Percentiles rank a stretch among this genome's conserved stretches.
Conservation (phyloP, 108 stramenopile genomes). For the Fragilariopsis cylindrus region DNA sequence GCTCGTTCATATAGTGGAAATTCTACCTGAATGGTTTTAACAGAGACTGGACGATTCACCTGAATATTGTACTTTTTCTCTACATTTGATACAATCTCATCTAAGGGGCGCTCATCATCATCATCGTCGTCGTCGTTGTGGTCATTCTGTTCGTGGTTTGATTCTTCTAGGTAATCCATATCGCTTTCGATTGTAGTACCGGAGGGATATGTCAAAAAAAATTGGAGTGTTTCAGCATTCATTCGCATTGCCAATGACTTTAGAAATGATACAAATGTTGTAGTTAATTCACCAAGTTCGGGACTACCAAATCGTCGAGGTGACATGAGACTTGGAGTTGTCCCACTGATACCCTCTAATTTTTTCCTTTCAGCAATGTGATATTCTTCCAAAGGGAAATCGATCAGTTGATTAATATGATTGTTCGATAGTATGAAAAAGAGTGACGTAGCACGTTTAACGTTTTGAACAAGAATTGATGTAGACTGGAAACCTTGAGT, state of each 20-base stretch:
- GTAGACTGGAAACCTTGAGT: slow-evolving; percentile 83
- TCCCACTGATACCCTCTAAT: slow-evolving; percentile 17
- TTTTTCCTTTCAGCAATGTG: slow-evolving; percentile 51
- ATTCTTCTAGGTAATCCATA: slow-evolving; percentile 27
- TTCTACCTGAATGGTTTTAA: slow-evolving; percentile 46
- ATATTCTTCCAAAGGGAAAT: slow-evolving; percentile 70
- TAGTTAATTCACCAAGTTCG: slow-evolving; percentile 80
- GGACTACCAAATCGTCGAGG: slow-evolving; percentile 41
- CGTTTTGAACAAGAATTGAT: slow-evolving; percentile 87
- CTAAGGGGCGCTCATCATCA: slow-evolving; percentile 38
- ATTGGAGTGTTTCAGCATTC: slow-evolving; percentile 86
- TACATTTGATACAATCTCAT: slow-evolving; percentile 23
- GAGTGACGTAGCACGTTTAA: slow-evolving; percentile 77
- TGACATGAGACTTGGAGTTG: slow-evolving; percentile 13
- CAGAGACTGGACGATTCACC: slow-evolving; percentile 17
- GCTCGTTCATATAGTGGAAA: slow-evolving; percentile 87
- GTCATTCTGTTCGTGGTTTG: background rate
- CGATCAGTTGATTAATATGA: slow-evolving; percentile 76
- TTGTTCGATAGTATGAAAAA: slow-evolving; percentile 84
- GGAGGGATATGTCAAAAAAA: slow-evolving; percentile 73
- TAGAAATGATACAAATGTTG: slow-evolving; percentile 81
- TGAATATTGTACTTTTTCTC: background rate
- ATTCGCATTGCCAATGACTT: slow-evolving; percentile 87
- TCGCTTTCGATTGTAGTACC: slow-evolving; percentile 18
- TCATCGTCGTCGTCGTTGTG: slow-evolving; percentile 6